Base-by-base conservation (phyloP, 2,329 filamentous ascomycete species). In the Emmonsiellopsis sp. region DNA sequence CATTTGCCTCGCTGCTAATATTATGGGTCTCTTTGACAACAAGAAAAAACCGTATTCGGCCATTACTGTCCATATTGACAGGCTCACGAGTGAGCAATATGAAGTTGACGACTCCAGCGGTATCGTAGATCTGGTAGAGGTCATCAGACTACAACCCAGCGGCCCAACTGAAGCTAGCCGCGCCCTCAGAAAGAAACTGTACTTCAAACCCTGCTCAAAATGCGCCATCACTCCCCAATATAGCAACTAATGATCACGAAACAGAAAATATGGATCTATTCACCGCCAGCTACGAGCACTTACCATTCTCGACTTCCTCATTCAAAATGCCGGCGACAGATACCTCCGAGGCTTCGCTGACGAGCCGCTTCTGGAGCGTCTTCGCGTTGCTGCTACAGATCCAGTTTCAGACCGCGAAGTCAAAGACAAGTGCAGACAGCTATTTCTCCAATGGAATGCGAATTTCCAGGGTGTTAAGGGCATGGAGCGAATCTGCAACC, bases 151-250 rank as follows among this genome's bases (percentile, higher is more conserved):
- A 55, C 93, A 98, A 71, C 79, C 81, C 31, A 87, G 87, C 6
- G 93, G 93, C 0, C 89, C 93, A 1, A 81, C 83, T 10, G 93
- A 98, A 75, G 91, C 91, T 55, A 89, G 92, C 52, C 83, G 93
- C 65, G 91, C 93, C 47, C 81, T 98, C 62, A 84, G 93, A 56
- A 98, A 98, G 81, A 97, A 97, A 76, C 82, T 98, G 79, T 85
- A 69, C 65, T 81, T 68, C 7, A 3, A 11, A 39, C 14, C 17
- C n/a, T 13, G 33, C 33, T 57, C 10, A 45, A 36, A 27, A 5
- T 27, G 21, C 21, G 21, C 21, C 21, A 27, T 14, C 3, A 52
- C 45, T 42, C 34, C 27, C 34, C 7, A 14, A 17, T 32, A 45
- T 9, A 32, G 31, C 51, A 44, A 42, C 42, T 45, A 52, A 55